Evolutionary conservation across 306 rosid genomes (phyloP), one percentile per base, ranked within the genome.

Genomic region (Corylus heterophylla): DNA sequence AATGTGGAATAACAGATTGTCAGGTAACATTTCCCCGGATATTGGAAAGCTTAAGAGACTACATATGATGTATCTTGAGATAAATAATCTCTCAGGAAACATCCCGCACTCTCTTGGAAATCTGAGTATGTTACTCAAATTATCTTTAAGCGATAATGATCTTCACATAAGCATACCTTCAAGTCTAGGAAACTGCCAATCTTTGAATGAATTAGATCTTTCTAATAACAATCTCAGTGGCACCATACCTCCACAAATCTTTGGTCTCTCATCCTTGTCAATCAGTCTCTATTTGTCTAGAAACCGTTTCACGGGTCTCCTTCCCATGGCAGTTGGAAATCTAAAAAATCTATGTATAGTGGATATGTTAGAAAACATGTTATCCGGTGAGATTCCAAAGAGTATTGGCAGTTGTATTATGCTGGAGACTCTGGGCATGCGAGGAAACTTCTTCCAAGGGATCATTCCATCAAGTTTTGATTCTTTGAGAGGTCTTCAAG

Each of bases 1-100:
- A 0, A 7, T 55, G 27, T 0, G 61, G 25, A 18, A n/a, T n/a
- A 55, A 55, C 27, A 5, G 29, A 55, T n/a, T 55, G 10, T 55
- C 25, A 55, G 61, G 61, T 55, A 2, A n/a, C 5, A 55, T 55
- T n/a, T 3, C 61, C 29, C 0, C 4, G 1, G 9, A 17, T 17
- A 55, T 17, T 5, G 22, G 25, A 55, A 55, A 55, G 25, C 9
- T 55, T 55, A 5, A 12, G 6, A 52, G n/a, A 1, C 3, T 52
- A 52, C 17, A 52, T 0, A 0, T 0, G 1, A 4, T 55, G 61
- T 7, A 2, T 4, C 3, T 55, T 2, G 0, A 4, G 0, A 1
- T 0, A 55, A 55, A 55, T 0, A 55, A 4, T n/a, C 11, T 55
- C 25, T 55, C 9, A 0, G 27, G 61, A 0, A 17, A 55, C 61